A percentile compares a stretch with the other conserved stretches of the same genome.
phyloP scores from a whole-genome alignment of 2,329 filamentous ascomycete genomes.

The Talaromyces sp. region DNA sequence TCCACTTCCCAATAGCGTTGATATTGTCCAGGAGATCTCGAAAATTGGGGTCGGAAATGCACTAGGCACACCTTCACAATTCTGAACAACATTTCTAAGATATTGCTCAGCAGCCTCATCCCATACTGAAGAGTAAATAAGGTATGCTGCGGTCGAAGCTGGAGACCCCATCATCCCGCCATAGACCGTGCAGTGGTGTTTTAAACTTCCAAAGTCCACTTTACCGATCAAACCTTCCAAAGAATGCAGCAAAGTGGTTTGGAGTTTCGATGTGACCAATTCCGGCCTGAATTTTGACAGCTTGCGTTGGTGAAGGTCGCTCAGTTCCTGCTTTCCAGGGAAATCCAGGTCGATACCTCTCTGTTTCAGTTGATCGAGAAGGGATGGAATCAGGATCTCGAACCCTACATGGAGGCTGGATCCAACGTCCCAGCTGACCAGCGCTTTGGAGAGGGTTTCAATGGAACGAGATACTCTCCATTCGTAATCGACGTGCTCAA shows the following conservation, averaged over 20 bases:
- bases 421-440: constrained; percentile 23
- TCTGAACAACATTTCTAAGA: constrained; percentile 18
- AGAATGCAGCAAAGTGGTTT: constrained; percentile 30
- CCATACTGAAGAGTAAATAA: neutral
- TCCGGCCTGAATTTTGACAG: constrained; percentile 22
- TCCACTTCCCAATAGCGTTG: neutral
- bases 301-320: constrained; percentile 22
- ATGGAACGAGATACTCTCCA: constrained; percentile 12
- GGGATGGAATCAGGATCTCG: constrained; percentile 28
- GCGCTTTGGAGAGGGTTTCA: constrained; percentile 18
- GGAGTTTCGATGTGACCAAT: constrained; percentile 21
- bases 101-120: neutral
- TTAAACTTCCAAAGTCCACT: constrained; percentile 19
- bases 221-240: constrained; percentile 35
- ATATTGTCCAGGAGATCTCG: constrained; percentile 20
- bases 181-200: neutral
- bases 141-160: neutral
- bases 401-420: constrained; percentile 27
- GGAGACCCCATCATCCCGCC: neutral
- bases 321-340: constrained; percentile 16
- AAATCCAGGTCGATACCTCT: constrained; percentile 24
- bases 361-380: constrained; percentile 23
- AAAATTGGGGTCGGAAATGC: constrained; percentile 25
- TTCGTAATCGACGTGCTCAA: constrained; percentile 9
- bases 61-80: constrained; percentile 20